Evolutionary conservation across 2,329 filamentous ascomycete species (phyloP), one percentile per base, ranked within the genome.

Genomic region (Phialemonium atrogriseum): DNA sequence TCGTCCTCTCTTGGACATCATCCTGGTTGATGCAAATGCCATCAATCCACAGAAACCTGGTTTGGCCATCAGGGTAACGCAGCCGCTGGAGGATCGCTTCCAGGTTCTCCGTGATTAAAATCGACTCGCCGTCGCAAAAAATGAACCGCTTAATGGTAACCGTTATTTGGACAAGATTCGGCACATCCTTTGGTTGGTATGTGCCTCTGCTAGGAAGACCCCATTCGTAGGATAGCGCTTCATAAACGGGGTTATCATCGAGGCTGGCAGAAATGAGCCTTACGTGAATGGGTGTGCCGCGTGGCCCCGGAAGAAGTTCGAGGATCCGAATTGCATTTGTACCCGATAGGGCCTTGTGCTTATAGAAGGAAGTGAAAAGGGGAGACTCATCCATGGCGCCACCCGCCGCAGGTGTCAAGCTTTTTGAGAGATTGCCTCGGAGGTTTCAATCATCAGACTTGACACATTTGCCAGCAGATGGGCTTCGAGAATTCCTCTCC

Each of bases 1-100:
- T 27, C 10, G 17, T 17, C 25, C 19, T 27, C n/a, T 27, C 25
- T 5, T 17, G 10, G 15, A 17, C 15, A 13, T 28, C 9, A 19
- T 19, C 17, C 27, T 28, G 27, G 18, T 28, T 13, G 27, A 28
- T 28, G 27, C 27, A 28, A 5, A 28, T 9, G 5, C 17, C 27
- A 10, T 28, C 27, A 5, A 13, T 19, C 27, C 27, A 28, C 4
- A 28, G 17, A 6, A 4, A 9, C 11, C 17, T 11, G 5, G 17
- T 10, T 9, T 11, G 13, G n/a, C n/a, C n/a, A n/a, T n/a, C n/a
- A n/a, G n/a, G n/a, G 7, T 6, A 10, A 12, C 27, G 27, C 5
- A 28, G 17, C 4, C 17, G n/a, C 5, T 12, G 17, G 17, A 28
- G 27, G 6, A 12, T 19, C 12, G 17, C n/a, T 21, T 28, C 17